Evolutionary conservation across 441 rosid genomes (phyloP), one percentile per base, ranked within the genome.

Genomic region (Erysimum pusillum): DNA sequence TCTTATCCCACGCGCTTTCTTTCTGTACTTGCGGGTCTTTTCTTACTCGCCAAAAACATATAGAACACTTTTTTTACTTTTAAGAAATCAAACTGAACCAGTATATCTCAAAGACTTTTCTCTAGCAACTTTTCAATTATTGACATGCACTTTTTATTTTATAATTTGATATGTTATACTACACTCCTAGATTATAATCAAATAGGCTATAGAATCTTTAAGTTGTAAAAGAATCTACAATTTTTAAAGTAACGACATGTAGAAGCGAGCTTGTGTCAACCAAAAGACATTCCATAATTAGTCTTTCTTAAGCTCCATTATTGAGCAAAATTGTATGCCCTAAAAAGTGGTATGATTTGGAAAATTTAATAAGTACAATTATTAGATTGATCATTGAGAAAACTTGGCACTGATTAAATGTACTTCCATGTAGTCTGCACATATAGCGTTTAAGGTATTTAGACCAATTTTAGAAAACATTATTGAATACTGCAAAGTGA

Each of bases 281-380:
- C 45, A 54, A 67, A 67, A 39, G 78, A 67, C 82, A 79, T 73
- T 79, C 82, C 75, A 68, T 67, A 74, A 73, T 28, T 68, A 79
- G 71, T 36, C 71, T 54, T 62, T 28, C 17, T 32, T 32, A 59
- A 78, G 25, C 77, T 72, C 74, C 66, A 78, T 78, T 60, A 78
- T 78, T 78, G 66, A 42, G 46, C 67, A 38, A 73, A 73, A 53
- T 52, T 28, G 57, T 53, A 62, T 61, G 54, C 56, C 54, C 78
- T 25, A 36, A 54, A 53, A 45, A 41, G 52, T 67, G 34, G 11
- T 15, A 60, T 42, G n/a, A 58, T 52, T 66, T 42, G 35, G 58
- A 31, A 61, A 52, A 15, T 13, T 32, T 59, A 36, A 5, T 52
- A 60, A 59, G 36, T 34, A 9, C 66, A 73, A 73, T 78, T 73